Base-by-base conservation (phyloP, 2,329 filamentous ascomycete species). In the Ophiognomonia clavigignenti-juglandacearum region DNA sequence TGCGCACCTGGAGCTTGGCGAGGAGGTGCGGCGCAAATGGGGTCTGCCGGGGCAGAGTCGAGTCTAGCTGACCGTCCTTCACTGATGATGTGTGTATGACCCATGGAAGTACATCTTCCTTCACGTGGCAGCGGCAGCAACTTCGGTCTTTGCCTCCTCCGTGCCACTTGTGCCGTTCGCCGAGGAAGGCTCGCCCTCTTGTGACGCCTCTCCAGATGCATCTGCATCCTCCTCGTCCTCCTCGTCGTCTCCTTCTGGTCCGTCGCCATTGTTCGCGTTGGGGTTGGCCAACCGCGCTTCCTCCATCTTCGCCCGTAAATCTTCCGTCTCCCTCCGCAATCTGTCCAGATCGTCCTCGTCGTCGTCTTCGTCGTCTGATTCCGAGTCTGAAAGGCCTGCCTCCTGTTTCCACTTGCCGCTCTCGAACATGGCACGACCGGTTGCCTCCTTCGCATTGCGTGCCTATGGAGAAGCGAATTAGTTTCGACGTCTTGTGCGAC, bases 351-450 rank as follows among this genome's bases (percentile, higher is more conserved):
- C 95, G 39, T 72, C 70, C 38, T 71, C 69, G 16, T 72, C 67
- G n/a, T 79, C 77, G 35, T 80, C 78, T 13, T 82, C 82, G 10
- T 82, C 83, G 29, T 85, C 83, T 39, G 79, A 78, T 36, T 79
- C 79, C 23, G 38, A 27, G 11, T 82, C 83, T 27, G n/a, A n/a
- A n/a, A 85, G 83, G 41, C 80, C 78, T 38, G 78, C 79, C 22
- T 79, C 79, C 29, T 70, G 74, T 52, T 82, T 75, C 92, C 92
- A 98, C 65, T 95, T 91, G 60, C 93, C 93, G 66, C 90, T 93
- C 70, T 98, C 93, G 65, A 98, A 98, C 69, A 98, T 76, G 7
- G 90, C 88, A 70, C 91, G 83, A 60, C 93, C 93, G 18, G 93
- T 98, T 19, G 91, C 92, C 59, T 98, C 93, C 77, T 95, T 97